Percentiles rank a stretch among this genome's conserved stretches.
phyloP scores from a whole-genome alignment of 371 early-diverging fungal genomes.

The Sporodiniella umbellata region DNA sequence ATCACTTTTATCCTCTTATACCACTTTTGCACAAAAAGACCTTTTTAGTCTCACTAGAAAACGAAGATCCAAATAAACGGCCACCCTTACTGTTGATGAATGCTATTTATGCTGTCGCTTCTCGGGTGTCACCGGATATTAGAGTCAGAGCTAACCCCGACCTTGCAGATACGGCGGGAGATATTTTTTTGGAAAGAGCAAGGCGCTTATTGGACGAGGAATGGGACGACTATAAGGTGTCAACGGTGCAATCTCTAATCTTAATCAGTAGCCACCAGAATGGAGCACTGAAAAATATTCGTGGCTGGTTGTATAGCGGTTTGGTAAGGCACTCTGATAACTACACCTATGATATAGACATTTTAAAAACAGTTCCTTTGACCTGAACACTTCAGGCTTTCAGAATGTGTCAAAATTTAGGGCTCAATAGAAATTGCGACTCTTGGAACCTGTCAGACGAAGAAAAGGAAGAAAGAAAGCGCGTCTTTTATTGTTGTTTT shows the following conservation, averaged over 20 bases:
- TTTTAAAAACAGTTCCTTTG: neutral
- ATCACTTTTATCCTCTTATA: slow-evolving; percentile 62
- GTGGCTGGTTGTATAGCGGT: slow-evolving; percentile 50
- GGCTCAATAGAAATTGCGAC: slow-evolving; percentile 57
- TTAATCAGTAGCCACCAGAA: slow-evolving; percentile 48
- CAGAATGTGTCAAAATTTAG: slow-evolving; percentile 63
- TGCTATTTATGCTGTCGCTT: slow-evolving; percentile 45
- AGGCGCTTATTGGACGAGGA: slow-evolving; percentile 36
- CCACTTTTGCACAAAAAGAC: slow-evolving; percentile 66
- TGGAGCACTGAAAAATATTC: slow-evolving; percentile 39
- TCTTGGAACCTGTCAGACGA: slow-evolving; percentile 44
- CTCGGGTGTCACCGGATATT: slow-evolving; percentile 39
- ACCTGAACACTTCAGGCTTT: slow-evolving; percentile 35
- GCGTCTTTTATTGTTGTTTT: slow-evolving; percentile 62
- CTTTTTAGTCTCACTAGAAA: slow-evolving; percentile 48
- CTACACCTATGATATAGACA: neutral
- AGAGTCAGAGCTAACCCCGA: slow-evolving; percentile 34
- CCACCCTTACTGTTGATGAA: slow-evolving; percentile 55
- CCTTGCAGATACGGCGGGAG: slow-evolving; percentile 41
- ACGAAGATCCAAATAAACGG: slow-evolving; percentile 12
- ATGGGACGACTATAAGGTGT: slow-evolving; percentile 37
- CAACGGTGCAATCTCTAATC: slow-evolving; percentile 40
- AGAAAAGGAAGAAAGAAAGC: slow-evolving; percentile 55
- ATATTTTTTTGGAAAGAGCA: slow-evolving; percentile 45
- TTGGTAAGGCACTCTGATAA: slow-evolving; percentile 25